These are phyloP conservation scores for Aspergillus felis DNA, from an alignment of 2,329 filamentous ascomycete species.

Conservation along the genomic window DNA sequence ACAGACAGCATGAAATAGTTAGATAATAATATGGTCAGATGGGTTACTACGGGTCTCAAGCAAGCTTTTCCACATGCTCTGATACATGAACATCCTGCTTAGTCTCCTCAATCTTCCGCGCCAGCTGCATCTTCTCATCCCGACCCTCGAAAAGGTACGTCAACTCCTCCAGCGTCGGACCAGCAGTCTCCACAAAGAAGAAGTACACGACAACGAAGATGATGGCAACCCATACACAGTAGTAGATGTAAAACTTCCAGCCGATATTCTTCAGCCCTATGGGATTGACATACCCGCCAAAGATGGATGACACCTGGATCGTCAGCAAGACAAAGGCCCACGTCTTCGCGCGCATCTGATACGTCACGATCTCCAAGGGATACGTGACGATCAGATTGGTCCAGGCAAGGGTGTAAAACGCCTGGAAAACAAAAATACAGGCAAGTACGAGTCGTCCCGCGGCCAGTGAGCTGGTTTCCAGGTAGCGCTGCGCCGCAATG, in stretches of 20 bases:
- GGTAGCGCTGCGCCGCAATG: slow-evolving; percentile 47
- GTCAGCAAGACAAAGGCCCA: slow-evolving; percentile 41
- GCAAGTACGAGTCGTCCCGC: slow-evolving; percentile 35
- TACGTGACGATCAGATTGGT: slow-evolving; percentile 44
- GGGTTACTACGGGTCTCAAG: not conserved
- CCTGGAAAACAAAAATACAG: slow-evolving; percentile 44
- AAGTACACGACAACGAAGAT: slow-evolving; percentile 33
- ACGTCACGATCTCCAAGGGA: slow-evolving; percentile 41
- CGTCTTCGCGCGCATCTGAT: slow-evolving; percentile 42
- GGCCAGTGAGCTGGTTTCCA: slow-evolving; percentile 21
- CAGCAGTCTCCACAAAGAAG: slow-evolving; percentile 34
- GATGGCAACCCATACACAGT: slow-evolving; percentile 24
- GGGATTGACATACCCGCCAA: slow-evolving; percentile 24
- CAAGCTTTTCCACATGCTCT: not conserved
- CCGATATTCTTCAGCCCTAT: slow-evolving; percentile 22
- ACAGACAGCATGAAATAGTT: not conserved
- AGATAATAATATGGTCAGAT: not conserved
- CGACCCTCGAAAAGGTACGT: slow-evolving; percentile 28
- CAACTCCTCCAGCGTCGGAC: slow-evolving; percentile 31
- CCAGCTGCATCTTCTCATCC: not conserved
- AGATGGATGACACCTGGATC: slow-evolving; percentile 23
- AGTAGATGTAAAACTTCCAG: slow-evolving; percentile 27
- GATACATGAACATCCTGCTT: not conserved
- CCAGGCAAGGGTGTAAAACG: slow-evolving; percentile 44
- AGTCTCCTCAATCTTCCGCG: not conserved